phyloP scores from a whole-genome alignment of 2,329 filamentous ascomycete genomes.

The Onygenales sp. region DNA sequence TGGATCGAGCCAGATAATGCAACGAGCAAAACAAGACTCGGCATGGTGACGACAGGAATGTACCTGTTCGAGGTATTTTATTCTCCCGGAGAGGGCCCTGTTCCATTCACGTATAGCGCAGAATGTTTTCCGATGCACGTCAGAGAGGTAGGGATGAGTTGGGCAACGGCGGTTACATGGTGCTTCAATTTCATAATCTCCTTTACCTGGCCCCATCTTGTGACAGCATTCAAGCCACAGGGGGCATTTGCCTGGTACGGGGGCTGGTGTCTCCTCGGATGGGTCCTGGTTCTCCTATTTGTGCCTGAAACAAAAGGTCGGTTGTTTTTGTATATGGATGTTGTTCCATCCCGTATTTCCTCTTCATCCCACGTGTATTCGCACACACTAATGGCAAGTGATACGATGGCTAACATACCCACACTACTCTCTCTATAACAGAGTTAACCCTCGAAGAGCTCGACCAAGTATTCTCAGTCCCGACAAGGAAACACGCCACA shows the following conservation, averaged over 20 bases:
- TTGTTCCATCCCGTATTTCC: neutral
- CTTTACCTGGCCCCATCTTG: constrained; percentile 45
- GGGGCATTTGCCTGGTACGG: constrained; percentile 46
- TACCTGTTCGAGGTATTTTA: constrained; percentile 38
- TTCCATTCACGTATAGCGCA: constrained; percentile 58
- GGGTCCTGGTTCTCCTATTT: constrained; percentile 35
- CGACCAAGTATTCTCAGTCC: constrained; percentile 46
- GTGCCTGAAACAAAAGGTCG: constrained; percentile 33
- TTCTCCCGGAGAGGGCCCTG: constrained; percentile 52
- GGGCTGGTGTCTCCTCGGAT: constrained; percentile 34
- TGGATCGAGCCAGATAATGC: constrained; percentile 33
- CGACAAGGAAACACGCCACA: constrained; percentile 33
- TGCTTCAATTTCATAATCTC: constrained; percentile 47
- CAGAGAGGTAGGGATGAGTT: constrained; percentile 52
- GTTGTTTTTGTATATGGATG: constrained; percentile 19
- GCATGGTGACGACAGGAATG: constrained; percentile 34
- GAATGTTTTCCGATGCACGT: constrained; percentile 58
- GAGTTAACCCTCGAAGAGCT: constrained; percentile 27
- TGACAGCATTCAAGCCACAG: constrained; percentile 38
- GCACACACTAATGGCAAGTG: neutral
- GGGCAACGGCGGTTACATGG: constrained; percentile 54
- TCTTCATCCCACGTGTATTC: neutral
- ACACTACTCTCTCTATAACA: neutral
- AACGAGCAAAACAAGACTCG: constrained; percentile 26
- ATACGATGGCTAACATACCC: too few species aligned